These are phyloP conservation scores for Dioscorea alata DNA, from an alignment of 106 monocot species.

Conservation along the genomic window DNA sequence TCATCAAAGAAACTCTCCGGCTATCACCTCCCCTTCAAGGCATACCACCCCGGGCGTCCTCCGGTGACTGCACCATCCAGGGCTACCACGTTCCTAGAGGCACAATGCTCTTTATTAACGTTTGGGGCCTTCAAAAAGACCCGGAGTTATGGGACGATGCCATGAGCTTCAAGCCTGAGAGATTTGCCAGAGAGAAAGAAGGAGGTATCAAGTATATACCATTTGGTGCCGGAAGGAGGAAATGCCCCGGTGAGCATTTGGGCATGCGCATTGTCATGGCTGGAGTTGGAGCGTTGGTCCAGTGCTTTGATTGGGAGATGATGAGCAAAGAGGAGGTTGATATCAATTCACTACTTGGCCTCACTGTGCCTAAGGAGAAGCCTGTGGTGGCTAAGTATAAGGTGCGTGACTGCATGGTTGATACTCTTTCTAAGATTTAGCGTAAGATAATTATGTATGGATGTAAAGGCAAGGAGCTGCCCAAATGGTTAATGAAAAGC, in stretches of 20 bases:
- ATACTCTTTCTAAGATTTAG: neutral
- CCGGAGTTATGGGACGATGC: conserved; percentile 25
- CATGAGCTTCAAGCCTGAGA: conserved; percentile 26
- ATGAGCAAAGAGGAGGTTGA: conserved; percentile 10
- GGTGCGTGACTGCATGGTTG: neutral
- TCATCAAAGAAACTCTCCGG: conserved; percentile 30
- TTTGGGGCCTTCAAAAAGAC: conserved; percentile 25
- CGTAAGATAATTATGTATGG: no score
- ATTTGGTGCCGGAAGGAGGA: conserved; percentile 38
- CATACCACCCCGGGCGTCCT: conserved; percentile 21
- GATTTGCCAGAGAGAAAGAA: conserved; percentile 12
- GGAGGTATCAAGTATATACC: neutral
- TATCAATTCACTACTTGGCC: conserved; percentile 17
- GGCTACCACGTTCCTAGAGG: conserved; percentile 24
- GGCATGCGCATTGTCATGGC: conserved; percentile 8
- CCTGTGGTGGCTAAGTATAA: conserved; percentile 16
- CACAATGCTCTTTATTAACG: conserved; percentile 33
- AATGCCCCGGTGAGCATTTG: conserved; percentile 28
- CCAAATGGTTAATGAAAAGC: no score
- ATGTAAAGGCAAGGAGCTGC: no score
- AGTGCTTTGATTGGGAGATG: conserved; percentile 40
- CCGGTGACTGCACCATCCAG: conserved; percentile 17
- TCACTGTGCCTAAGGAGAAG: conserved; percentile 14
- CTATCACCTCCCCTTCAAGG: conserved; percentile 19
- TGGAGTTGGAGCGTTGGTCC: conserved; percentile 14